Percentiles rank a stretch among this genome's conserved stretches.
phyloP scores from a whole-genome alignment of 805 yeast genomes.

The Limtongozyma cylindracea region DNA sequence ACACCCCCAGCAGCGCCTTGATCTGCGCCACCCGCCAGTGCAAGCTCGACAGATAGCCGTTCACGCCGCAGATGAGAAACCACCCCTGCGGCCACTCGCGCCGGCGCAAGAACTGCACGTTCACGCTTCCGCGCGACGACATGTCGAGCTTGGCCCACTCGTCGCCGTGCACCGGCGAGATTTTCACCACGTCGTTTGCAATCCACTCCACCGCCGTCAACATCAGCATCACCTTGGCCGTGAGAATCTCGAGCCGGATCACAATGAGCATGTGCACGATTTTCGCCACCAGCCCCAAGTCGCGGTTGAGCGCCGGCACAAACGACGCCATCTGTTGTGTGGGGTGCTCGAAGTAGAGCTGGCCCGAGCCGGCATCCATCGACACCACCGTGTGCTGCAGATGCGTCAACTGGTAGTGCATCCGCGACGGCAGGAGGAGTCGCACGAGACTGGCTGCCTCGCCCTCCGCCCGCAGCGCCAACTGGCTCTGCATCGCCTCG shows the following conservation, averaged over 20 bases:
- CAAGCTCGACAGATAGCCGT: slow-evolving; percentile 10
- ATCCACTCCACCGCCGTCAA: slow-evolving; percentile 22
- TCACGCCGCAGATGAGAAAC: slow-evolving; percentile 18
- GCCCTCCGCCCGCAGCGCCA: no score
- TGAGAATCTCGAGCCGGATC: slow-evolving; percentile 9
- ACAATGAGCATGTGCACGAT: slow-evolving; percentile 5
- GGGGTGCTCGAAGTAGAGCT: no score
- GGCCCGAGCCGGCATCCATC: no score
- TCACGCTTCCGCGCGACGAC: slow-evolving; percentile 5
- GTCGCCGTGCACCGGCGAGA: slow-evolving; percentile 44
- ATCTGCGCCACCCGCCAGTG: slow-evolving; percentile 29
- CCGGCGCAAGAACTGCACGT: slow-evolving; percentile 16
- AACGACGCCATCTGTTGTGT: no score
- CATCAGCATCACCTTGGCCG: slow-evolving; percentile 7
- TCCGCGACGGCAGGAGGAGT: no score
- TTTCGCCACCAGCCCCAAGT: slow-evolving; percentile 1
- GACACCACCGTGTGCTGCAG: no score
- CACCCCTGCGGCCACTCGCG: slow-evolving; percentile 31
- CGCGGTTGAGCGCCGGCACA: no score
- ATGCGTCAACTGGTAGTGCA: no score
- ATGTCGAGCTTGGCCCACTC: slow-evolving; percentile 18
- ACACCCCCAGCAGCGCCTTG: slow-evolving; percentile 21
- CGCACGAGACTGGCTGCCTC: no score
- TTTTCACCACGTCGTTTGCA: slow-evolving; percentile 27
- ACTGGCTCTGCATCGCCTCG: slow-evolving; percentile 8